Base-by-base conservation (phyloP, 2,329 filamentous ascomycete species). In the Fusarium buharicum region DNA sequence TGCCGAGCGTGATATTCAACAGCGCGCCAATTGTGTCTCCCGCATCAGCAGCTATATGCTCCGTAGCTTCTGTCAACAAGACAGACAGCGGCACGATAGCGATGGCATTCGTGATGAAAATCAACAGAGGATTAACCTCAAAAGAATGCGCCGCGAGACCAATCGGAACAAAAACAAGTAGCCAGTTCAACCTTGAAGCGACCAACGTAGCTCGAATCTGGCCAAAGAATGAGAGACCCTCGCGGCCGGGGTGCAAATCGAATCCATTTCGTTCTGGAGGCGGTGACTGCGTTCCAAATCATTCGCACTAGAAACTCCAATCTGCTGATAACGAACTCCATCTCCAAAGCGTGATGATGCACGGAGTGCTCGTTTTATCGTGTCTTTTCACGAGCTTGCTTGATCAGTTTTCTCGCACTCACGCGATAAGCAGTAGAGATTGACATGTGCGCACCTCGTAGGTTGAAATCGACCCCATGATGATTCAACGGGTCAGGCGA, bases 161-260 rank as follows among this genome's bases (percentile, higher is more conserved):
- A 41, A 89, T 78, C 2, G 89, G 89, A n/a, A 91, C 87, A 67
- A 91, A 91, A 33, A 91, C 73, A 46, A 91, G 79, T 43, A 91
- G 76, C 41, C 87, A 66, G 66, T 91, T 91, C 74, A 91, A 75
- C 78, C 83, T 87, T 68, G 74, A 76, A 0, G 69, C 71, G 20
- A 70, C 67, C 10, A 77, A 36, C 18, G 71, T 75, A 24, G 69
- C 65, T 33, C 61, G 64, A 8, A 75, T 64, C 43, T 71, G 63
- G 6, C 63, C 65, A 11, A 58, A 59, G 14, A 64, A 64, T 2
- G 62, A 54, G 40, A 68, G 54, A 11, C 50, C 54, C 10, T 62
- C 52, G 37, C 24, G 46, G 20, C 18, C 31, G 43, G 30, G 18
- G 16, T 51, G 38, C 18, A 62, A 63, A 10, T 66, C 59, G 36